Base-by-base conservation (phyloP, 192 early-diverging fungal genomes). In the Coemansia brasiliensis region DNA sequence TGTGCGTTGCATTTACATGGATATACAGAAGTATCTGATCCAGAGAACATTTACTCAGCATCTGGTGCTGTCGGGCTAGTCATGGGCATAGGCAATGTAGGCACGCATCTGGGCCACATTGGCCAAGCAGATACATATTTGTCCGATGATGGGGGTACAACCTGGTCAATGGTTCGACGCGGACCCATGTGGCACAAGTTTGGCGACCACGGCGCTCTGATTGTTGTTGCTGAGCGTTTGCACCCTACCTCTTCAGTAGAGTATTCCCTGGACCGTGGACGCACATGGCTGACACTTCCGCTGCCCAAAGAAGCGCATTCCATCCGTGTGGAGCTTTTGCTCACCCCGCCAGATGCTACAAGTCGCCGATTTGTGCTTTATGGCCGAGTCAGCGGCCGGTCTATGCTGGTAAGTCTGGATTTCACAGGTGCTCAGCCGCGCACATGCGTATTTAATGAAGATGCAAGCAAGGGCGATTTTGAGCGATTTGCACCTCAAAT, bases 71-170 rank as follows among this genome's bases (percentile, higher is more conserved):
- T 88, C 1, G 95, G 95, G 4, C 68, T 98, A 56, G 85, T 92
- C 64, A 84, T 98, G 63, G 96, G 91, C 9, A 91, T 96, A 3
- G 96, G 96, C 17, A 98, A 90, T 63, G 93, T 99, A 10, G 96
- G 95, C 11, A 26, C 57, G 0, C 63, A 63, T 16, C 66, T 99
- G 27, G 64, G 66, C 3, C 67, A 74, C 7, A 87, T 92, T 57
- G 83, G 75, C 15, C 83, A 92, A 21, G 86, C 88, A 18, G 83
- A 90, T 79, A 92, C 87, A 12, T 99, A 92, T 73, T 55, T 99
- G 64, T 93, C 92, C 2, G 66, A 84, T 1, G 92, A 99, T 57
- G 96, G 88, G 38, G 96, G 96, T 8, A 81, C 77, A 10, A 84
- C 86, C 0, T 99, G 96, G 96, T 80, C 32, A 0, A 86, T 91